These are phyloP conservation scores for Penicillium longicatenatum DNA, from an alignment of 495 filamentous ascomycete genomes.

Conservation along the genomic window DNA sequence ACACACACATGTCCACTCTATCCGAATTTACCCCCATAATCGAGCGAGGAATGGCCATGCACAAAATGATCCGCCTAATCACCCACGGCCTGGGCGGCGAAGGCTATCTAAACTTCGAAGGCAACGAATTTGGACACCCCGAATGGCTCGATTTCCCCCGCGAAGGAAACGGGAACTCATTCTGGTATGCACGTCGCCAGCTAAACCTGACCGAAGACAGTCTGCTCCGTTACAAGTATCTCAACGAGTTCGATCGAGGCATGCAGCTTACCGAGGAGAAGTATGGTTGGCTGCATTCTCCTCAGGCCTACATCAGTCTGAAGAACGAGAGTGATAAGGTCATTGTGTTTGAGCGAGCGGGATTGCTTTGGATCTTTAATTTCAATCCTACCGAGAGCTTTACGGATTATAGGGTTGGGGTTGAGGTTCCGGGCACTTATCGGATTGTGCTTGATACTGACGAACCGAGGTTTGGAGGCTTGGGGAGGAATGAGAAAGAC, in stretches of 20 bases:
- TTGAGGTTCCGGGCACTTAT: conserved; percentile 84
- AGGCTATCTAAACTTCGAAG: conserved; percentile 97
- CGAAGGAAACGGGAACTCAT: conserved; percentile 91
- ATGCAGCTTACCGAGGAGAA: conserved; percentile 88
- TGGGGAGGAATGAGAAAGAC: conserved; percentile 70
- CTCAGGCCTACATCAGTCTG: conserved; percentile 87
- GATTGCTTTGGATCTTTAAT: conserved; percentile 93
- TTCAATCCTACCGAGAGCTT: conserved; percentile 88
- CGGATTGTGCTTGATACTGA: conserved; percentile 86
- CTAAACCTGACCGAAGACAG: conserved; percentile 88
- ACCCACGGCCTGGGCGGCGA: conserved; percentile 96
- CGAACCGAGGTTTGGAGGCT: conserved; percentile 73
- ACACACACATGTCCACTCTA: conserved; percentile 93
- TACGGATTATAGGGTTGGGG: conserved; percentile 88
- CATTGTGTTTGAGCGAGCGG: conserved; percentile 91
- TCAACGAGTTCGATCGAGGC: conserved; percentile 90
- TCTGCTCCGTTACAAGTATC: conserved; percentile 83
- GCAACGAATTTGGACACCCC: conserved; percentile 97
- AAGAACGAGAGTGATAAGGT: conserved; percentile 97
- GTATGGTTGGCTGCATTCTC: conserved; percentile 88
- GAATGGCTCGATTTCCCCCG: conserved; percentile 99
- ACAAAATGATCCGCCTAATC: conserved; percentile 95
- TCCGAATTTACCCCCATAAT: conserved; percentile 86
- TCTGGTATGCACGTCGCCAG: conserved; percentile 95
- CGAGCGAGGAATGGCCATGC: conserved; percentile 84